Conservation (phyloP, 192 early-diverging fungal species). For the Thamnidium elegans region DNA sequence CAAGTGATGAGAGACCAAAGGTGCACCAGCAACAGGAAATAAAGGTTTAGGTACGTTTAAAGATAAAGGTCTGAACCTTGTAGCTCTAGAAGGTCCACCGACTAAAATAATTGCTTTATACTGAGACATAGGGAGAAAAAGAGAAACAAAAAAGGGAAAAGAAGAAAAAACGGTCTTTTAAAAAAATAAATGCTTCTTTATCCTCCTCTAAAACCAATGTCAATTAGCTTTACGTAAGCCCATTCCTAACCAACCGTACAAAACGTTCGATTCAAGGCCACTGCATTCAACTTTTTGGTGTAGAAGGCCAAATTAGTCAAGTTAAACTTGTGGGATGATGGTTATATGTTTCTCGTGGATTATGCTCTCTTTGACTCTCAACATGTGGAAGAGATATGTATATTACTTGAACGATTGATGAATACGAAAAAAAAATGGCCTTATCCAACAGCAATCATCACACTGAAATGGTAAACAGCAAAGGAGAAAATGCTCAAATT, state of each 20-base stretch:
- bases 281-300: background rate
- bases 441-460: too few relatives aligned
- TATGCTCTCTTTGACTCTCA: background rate
- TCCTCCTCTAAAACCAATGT: too few relatives aligned
- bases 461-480: too few relatives aligned
- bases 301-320: background rate
- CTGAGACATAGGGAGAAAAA: background rate
- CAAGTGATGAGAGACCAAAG: constrained; percentile 97
- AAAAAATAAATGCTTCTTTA: too few relatives aligned
- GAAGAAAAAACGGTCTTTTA: constrained; percentile 1
- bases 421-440: too few relatives aligned
- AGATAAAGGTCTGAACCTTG: constrained; percentile 95
- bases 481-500: too few relatives aligned
- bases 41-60: constrained; percentile 95
- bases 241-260: background rate
- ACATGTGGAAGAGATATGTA: background rate
- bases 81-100: constrained; percentile 94
- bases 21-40: constrained; percentile 94
- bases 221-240: background rate
- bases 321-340: background rate
- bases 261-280: background rate
- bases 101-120: constrained; percentile 93
- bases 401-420: too few relatives aligned
- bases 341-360: background rate
- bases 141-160: constrained; percentile 4